Evolutionary conservation across 441 rosid species (phyloP), one percentile per base, ranked within the genome.

Genomic region (Cnidoscolus chayamansa): DNA sequence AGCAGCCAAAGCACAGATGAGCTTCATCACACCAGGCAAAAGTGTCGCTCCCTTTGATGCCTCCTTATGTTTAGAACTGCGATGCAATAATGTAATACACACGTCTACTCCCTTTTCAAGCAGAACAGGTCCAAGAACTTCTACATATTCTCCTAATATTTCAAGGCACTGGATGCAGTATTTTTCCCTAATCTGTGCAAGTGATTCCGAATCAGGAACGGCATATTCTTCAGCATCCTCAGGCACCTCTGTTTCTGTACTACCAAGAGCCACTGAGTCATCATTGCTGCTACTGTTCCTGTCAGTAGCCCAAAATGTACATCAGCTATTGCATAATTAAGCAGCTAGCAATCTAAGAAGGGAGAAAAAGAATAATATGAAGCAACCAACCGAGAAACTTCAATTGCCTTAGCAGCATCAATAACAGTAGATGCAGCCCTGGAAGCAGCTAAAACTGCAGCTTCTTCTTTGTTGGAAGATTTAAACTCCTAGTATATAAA

Each of bases 61-160:
- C 73, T 82, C 92, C 74, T 79, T 87, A 47, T 72, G 61, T 76
- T 82, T 85, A 71, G 86, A 88, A 77, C 86, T 81, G 67, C 86
- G 84, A 68, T 91, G 97, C 80, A 96, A 83, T 72, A 96, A 76
- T 58, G 88, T 79, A 72, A 93, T 87, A 84, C 97, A 93, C 43
- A 93, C 98, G 77, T 96, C 98, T 61, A 91, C 99, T 67, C 99
- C 99, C 83, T 88, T 96, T 74, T 96, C 99, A 78, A 87, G 92
- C 77, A 96, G 84, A 73, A 96, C 98, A 79, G 99, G 99, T 63
- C 97, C 98, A 56, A 93, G 94, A 72, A 91, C 97, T 82, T 93
- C 98, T 20, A 93, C 96, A 83, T 96, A 93, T 78, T 93, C 97
- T 62, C 98, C 99, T 74, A 96, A 85, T 66, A 79, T 80, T 80